phyloP scores from a whole-genome alignment of 306 rosid genomes.

The Cucurbita argyrosperma region DNA sequence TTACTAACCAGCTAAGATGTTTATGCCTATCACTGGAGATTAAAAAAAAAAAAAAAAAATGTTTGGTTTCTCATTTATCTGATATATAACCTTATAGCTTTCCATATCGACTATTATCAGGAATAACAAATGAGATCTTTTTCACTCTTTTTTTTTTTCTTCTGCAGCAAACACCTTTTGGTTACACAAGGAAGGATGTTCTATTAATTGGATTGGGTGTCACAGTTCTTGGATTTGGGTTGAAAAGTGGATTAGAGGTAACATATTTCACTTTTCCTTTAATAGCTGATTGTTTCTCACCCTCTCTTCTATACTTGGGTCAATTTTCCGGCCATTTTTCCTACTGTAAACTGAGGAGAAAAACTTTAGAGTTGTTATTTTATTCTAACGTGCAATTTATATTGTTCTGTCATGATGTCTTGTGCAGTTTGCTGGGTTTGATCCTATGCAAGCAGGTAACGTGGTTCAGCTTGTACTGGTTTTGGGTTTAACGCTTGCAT shows the following conservation, averaged over 20 bases:
- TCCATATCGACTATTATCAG: background rate
- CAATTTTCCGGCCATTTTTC: background rate
- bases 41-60: too few species aligned
- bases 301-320: too few species aligned
- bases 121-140: background rate
- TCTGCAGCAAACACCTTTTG: constrained; percentile 55
- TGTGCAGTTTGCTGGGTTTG: constrained; percentile 66
- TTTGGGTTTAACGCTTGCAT: constrained; percentile 82
- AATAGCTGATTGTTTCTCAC: background rate
- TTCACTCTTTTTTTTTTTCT: constrained; percentile 1
- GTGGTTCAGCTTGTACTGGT: constrained; percentile 89
- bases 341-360: background rate
- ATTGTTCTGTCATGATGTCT: background rate
- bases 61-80: background rate
- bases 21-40: background rate
- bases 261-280: background rate
- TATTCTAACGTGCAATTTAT: background rate
- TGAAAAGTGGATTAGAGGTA: constrained; percentile 88
- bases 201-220: constrained; percentile 75
- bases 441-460: constrained; percentile 89
- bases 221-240: constrained; percentile 58
- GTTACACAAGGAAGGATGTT: constrained; percentile 91
- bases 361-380: background rate
- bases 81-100: background rate
- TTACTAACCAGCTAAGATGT: background rate